Evolutionary conservation across 768 basidiomycete species (phyloP).

Genomic region (Tylopilus balloui): DNA sequence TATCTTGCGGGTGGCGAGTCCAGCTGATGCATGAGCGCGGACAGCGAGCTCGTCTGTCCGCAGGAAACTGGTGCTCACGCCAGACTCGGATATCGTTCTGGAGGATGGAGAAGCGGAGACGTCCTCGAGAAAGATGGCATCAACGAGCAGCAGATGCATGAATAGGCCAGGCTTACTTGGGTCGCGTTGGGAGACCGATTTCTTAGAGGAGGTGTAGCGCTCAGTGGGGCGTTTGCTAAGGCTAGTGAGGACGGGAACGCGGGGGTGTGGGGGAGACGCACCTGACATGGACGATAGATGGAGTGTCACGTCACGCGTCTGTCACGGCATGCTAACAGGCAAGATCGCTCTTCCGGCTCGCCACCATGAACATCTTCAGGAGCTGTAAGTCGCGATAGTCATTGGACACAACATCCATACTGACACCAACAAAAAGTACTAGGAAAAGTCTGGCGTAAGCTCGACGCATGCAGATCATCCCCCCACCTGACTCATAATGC

Average conservation of each 20-base stretch:
- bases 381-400: constrained; percentile 51
- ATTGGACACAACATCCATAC: constrained; percentile 5
- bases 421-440: constrained; percentile 52
- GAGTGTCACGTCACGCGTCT: constrained; percentile 27
- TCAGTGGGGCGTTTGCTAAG: constrained; percentile 2
- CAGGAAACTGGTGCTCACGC: constrained; percentile 19
- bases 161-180: constrained; percentile 12
- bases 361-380: constrained; percentile 80
- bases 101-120: constrained; percentile 26
- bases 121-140: constrained; percentile 10
- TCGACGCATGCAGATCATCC: constrained; percentile 12
- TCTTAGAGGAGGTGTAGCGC: constrained; percentile 13
- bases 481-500: constrained; percentile 24
- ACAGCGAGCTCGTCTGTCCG: constrained; percentile 18
- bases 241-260: not conserved
- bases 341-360: constrained; percentile 17
- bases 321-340: constrained; percentile 19
- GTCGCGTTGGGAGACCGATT: constrained; percentile 10
- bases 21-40: constrained; percentile 16
- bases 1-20: constrained; percentile 34
- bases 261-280: not conserved
- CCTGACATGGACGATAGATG: constrained; percentile 22
- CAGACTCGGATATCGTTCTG: constrained; percentile 30
- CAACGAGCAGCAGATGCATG: not conserved
- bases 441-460: constrained; percentile 93